Base-by-base conservation (phyloP, 495 filamentous ascomycete species). In the Aspergillus taichungensis region DNA sequence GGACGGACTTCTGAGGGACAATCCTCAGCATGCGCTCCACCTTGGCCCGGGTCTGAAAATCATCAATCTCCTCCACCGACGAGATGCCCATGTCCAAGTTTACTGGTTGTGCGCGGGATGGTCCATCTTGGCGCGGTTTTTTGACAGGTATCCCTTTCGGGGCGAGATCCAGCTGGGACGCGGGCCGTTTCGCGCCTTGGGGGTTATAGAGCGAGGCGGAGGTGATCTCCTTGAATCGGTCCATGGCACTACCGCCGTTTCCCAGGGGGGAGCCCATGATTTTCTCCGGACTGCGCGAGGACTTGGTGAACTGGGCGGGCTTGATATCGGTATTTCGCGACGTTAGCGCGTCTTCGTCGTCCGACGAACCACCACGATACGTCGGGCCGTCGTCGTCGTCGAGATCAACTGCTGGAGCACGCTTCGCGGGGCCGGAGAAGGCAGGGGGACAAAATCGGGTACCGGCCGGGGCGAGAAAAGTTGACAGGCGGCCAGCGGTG, bases 391-490 rank as follows among this genome's bases (percentile, higher is more conserved):
- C 79, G 47, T 83, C 79, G 47, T 78, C 73, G 37, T 77, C 75
- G 6, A 76, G 43, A 34, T 76, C 67, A 29, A 76, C 62, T 2
- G 65, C 60, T 1, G 64, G 59, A 1, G 59, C 59, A 47, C 66
- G 57, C 43, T 69, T 68, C 6, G 62, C 54, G 39, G 60, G 62
- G 33, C 55, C 56, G 27, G 41, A 37, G 48, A 59, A 14, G 13
- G 55, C 48, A 40, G 83, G 87, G 36, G 77, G 70, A 34, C 75
- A 75, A 53, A 83, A 89, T 11, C 68, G 62, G 5, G 88, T 94
- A 9, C 89, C 89, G 34, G 80, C 78, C 12, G 89, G 89, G 6
- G 86, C 86, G 73, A 94, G 84, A 10, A 73, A 38, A 42, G 59
- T 81, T 8, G 77, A 77, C 12, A 88, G 55, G 24, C 64, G 44